Conservation (phyloP, 1,284 basidiomycete species). For the Tilletia caries region DNA sequence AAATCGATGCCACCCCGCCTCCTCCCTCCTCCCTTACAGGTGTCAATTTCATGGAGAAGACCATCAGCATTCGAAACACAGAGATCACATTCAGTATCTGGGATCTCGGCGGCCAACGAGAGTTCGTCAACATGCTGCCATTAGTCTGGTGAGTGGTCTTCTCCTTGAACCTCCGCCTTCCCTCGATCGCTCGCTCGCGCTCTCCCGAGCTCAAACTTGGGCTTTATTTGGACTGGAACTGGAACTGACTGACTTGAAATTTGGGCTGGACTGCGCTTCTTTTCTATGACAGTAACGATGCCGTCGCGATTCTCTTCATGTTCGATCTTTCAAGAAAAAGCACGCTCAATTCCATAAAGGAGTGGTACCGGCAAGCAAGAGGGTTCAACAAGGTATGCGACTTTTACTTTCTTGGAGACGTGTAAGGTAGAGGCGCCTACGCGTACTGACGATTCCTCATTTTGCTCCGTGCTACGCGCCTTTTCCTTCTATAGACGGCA, state of each 20-base stretch:
- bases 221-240: no score
- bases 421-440: neutral
- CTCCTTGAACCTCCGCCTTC: neutral
- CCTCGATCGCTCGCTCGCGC: neutral
- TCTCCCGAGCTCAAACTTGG: no score
- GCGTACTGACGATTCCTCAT: neutral
- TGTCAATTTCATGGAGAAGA: slow-evolving; percentile 99
- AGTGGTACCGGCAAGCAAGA: slow-evolving; percentile 96
- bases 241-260: no score
- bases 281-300: slow-evolving; percentile 70
- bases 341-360: slow-evolving; percentile 94
- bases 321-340: slow-evolving; percentile 96
- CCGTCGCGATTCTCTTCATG: slow-evolving; percentile 98
- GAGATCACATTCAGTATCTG: slow-evolving; percentile 99
- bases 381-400: slow-evolving; percentile 74
- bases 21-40: slow-evolving; percentile 12
- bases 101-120: slow-evolving; percentile 95
- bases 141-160: slow-evolving; percentile 65
- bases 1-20: neutral
- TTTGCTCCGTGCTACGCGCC: no score
- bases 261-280: no score
- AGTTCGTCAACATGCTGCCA: slow-evolving; percentile 98
- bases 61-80: slow-evolving; percentile 91
- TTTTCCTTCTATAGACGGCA: slow-evolving; percentile 29
- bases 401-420: neutral